These are phyloP conservation scores for Lodderomyces jiufengensis DNA, from an alignment of 1,139 yeast genomes.

Conservation along the genomic window DNA sequence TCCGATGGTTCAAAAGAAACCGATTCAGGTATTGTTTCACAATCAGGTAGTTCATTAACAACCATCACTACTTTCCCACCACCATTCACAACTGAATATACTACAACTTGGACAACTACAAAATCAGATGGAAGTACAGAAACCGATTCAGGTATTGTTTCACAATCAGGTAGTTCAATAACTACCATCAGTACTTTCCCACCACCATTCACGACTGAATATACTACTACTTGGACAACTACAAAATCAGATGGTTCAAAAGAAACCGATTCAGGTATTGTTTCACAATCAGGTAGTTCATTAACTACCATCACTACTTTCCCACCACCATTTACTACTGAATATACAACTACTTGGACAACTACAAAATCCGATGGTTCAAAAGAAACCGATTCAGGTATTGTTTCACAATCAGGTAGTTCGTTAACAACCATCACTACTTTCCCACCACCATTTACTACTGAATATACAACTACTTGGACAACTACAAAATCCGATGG, in stretches of 20 bases:
- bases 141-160: conserved; percentile 17
- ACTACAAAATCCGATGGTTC: conserved; percentile 19
- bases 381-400: conserved; percentile 6
- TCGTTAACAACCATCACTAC: conserved; percentile 5
- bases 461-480: conserved; percentile 17
- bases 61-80: conserved; percentile 4
- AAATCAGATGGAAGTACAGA: conserved; percentile 10
- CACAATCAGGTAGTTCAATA: conserved; percentile 4
- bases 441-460: conserved; percentile 7
- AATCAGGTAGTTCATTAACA: conserved; percentile 5
- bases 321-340: conserved; percentile 8
- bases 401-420: conserved; percentile 3
- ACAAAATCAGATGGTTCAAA: conserved; percentile 15
- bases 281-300: conserved; percentile 6
- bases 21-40: conserved; percentile 7
- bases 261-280: conserved; percentile 12
- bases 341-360: conserved; percentile 16
- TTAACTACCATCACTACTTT: conserved; percentile 6
- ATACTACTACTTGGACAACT: conserved; percentile 10
- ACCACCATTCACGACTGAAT: conserved; percentile 8
- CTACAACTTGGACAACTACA: conserved; percentile 16
- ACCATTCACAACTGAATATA: conserved; percentile 11
- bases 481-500: conserved; percentile 18
- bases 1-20: conserved; percentile 5
- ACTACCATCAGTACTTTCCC: conserved; percentile 7